phyloP scores from a whole-genome alignment of 2,329 filamentous ascomycete genomes.

The Penicillium sp. region DNA sequence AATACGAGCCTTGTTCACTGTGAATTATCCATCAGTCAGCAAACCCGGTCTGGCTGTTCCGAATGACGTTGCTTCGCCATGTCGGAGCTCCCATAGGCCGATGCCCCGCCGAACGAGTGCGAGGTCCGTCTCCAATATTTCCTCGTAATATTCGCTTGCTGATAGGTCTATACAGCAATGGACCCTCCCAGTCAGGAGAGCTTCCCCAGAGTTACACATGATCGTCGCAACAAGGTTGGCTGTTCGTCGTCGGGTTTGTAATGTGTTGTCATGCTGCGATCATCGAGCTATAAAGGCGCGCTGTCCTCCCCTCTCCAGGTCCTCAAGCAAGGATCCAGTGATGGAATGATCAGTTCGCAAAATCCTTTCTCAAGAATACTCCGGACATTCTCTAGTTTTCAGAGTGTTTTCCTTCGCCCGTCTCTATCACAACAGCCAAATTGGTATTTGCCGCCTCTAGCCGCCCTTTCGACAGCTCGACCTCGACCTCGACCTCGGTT shows the following conservation, averaged over 20 bases:
- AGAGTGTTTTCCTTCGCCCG: neutral
- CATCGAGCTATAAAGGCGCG: constrained; percentile 5
- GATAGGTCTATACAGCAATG: too few relatives aligned
- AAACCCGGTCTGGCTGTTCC: constrained; percentile 5
- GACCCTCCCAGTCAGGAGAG: too few relatives aligned
- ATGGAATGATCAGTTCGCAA: neutral
- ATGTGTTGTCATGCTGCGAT: constrained; percentile 1
- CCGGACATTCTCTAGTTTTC: neutral
- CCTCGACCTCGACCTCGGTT: too few relatives aligned
- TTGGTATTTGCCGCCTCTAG: constrained; percentile 4
- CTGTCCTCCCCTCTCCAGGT: neutral
- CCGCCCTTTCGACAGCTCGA: neutral
- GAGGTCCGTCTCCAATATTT: constrained; percentile 8
- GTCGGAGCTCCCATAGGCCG: constrained; percentile 6
- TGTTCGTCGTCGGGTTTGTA: neutral
- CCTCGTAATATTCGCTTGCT: constrained; percentile 5
- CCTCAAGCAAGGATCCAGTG: neutral
- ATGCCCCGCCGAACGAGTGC: neutral
- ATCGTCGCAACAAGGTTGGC: neutral
- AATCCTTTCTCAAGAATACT: neutral
- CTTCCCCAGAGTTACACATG: constrained; percentile 4
- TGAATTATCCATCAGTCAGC: constrained; percentile 19
- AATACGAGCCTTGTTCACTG: neutral
- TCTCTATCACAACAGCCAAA: neutral
- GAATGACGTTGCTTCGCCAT: constrained; percentile 22